Base-by-base conservation (phyloP, 2,329 filamentous ascomycete genomes). In the Cercospora janseana region DNA sequence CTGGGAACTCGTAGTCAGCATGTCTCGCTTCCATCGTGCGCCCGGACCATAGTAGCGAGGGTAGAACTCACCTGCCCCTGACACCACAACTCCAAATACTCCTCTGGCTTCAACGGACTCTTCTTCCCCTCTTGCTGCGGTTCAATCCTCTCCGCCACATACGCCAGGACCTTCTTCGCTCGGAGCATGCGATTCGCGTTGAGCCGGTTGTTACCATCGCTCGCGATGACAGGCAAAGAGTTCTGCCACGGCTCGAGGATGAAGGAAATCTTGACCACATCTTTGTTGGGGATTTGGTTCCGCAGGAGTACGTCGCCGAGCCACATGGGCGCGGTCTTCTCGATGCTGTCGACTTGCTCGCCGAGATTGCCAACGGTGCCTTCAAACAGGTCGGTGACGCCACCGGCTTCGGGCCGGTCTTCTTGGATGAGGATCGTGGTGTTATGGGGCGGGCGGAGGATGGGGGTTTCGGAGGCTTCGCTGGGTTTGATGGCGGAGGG, bases 171-270 rank as follows among this genome's bases (percentile, higher is more conserved):
- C 75, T 98, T 98, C 73, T 89, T 92, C 3, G 94, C 89, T 38
- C 93, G 82, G 43, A 98, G 77, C 93, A 98, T 97, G 48, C 92
- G 82, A 66, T 97, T 98, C 8, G 93, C 93, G 67, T 97, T 98
- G 44, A 98, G 78, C 18, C 93, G 85, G 59, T 91, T 92, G 68
- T 92, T 95, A 45, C 76, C 86, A 64, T 95, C 90, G 3, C 82
- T 80, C 24, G 86, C 81, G 42, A 96, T 86, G 47, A 79, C 79
- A 0, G 90, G 89, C 45, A 97, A 73, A 12, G 29, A 35, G 20
- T 88, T 85, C 61, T 87, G 79, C 72, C 81, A 90, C 0, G 93
- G 91, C 60, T 93, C 82, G 18, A 98, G 76, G 12, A 95, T 80
- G 64, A 98, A 98, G 3, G 88, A 91, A n/a, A 97, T 85, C 76